Evolutionary conservation across 2,329 filamentous ascomycete genomes (phyloP).

Genomic region (Talaromyces marneffei): DNA sequence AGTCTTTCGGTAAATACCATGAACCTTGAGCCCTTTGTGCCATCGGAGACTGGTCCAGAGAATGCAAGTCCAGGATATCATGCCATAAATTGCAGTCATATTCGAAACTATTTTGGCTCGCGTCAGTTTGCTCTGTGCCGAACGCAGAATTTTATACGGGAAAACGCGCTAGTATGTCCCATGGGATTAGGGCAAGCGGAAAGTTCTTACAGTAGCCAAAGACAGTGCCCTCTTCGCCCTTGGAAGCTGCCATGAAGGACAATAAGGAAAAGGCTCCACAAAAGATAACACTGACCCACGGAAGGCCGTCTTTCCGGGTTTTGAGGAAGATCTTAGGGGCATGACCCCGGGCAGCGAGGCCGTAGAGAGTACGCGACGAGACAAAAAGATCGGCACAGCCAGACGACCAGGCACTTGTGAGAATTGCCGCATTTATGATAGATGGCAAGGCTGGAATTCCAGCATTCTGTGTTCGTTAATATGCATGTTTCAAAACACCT

Average conservation of each 20-base stretch:
- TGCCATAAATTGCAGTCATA: conserved; percentile 19
- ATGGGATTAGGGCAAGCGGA: background rate
- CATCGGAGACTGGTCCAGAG: conserved; percentile 20
- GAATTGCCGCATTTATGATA: conserved; percentile 71
- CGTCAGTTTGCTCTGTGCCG: too few species aligned
- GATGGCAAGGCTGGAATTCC: conserved; percentile 59
- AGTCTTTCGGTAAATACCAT: conserved; percentile 21
- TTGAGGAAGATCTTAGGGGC: conserved; percentile 54
- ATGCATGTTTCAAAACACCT: background rate
- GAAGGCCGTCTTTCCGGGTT: conserved; percentile 17
- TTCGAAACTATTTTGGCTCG: conserved; percentile 14
- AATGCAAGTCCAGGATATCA: conserved; percentile 17
- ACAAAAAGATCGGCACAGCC: conserved; percentile 74
- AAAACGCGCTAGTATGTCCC: too few species aligned
- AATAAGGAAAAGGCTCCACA: conserved; percentile 16
- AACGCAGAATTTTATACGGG: too few species aligned
- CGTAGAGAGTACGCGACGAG: conserved; percentile 62
- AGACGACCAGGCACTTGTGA: conserved; percentile 72
- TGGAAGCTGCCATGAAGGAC: conserved; percentile 18
- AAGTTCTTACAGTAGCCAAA: conserved; percentile 17
- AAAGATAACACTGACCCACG: conserved; percentile 18
- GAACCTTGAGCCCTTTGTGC: conserved; percentile 20
- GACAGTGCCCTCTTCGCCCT: conserved; percentile 17
- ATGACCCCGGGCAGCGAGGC: conserved; percentile 58
- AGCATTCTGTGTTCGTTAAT: conserved; percentile 36